Percentiles rank a stretch among this genome's conserved stretches.
These are phyloP conservation scores for Suillus tomentosus DNA, from an alignment of 768 basidiomycete species.

Conservation along the genomic window DNA sequence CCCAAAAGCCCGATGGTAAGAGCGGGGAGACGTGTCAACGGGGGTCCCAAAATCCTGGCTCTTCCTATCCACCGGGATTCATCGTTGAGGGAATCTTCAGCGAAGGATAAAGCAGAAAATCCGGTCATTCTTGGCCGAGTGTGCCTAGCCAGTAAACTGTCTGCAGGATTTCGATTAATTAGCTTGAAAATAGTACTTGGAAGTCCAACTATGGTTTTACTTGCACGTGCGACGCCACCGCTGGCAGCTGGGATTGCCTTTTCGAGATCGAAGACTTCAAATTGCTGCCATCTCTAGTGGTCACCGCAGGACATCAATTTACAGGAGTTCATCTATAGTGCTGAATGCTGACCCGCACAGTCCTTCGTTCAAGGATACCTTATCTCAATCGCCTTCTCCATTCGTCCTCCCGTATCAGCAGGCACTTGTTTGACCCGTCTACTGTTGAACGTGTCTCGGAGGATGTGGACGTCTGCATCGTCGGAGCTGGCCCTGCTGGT, in stretches of 20 bases:
- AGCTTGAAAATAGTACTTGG: neutral
- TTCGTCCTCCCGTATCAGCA: constrained; percentile 24
- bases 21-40: constrained; percentile 64
- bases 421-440: constrained; percentile 52
- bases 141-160: neutral
- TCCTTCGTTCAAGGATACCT: neutral
- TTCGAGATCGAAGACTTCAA: neutral
- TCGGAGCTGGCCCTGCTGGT: constrained; percentile 94
- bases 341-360: constrained; percentile 7
- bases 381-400: constrained; percentile 22
- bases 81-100: constrained; percentile 40
- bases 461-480: constrained; percentile 95
- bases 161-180: neutral
- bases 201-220: neutral
- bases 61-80: constrained; percentile 50
- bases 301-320: neutral
- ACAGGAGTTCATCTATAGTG: constrained; percentile 4
- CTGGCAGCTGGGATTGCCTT: neutral
- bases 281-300: constrained; percentile 25
- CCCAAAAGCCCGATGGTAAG: constrained; percentile 82
- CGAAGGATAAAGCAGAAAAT: constrained; percentile 47
- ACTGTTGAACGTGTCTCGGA: constrained; percentile 84
- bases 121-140: constrained; percentile 43
- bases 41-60: constrained; percentile 65
- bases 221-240: neutral